Evolutionary conservation across 495 filamentous ascomycete genomes (phyloP).

Genomic region (Hyphodiscus hymeniophilus): DNA sequence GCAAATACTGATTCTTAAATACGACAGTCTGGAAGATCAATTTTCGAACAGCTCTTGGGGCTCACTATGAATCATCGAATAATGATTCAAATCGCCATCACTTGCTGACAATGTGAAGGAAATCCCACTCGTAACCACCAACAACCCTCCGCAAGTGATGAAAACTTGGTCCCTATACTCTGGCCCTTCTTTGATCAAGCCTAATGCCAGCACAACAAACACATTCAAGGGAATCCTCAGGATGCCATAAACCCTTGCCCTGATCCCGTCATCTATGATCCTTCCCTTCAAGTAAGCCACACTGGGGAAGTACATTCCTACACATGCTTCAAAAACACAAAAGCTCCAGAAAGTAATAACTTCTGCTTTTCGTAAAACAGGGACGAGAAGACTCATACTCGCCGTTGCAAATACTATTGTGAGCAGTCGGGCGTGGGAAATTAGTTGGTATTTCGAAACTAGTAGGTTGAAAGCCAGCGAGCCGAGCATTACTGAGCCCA

Average conservation of each 20-base stretch:
- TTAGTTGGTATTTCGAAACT: slow-evolving; percentile 19
- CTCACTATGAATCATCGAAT: no score
- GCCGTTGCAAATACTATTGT: slow-evolving; percentile 31
- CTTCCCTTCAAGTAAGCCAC: slow-evolving; percentile 40
- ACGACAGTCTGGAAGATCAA: no score
- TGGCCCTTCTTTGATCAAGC: slow-evolving; percentile 31
- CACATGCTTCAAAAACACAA: slow-evolving; percentile 43
- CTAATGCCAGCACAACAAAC: slow-evolving; percentile 43
- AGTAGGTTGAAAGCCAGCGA: slow-evolving; percentile 34
- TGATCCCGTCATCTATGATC: slow-evolving; percentile 40
- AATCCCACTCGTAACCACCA: slow-evolving; percentile 18
- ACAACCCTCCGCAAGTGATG: slow-evolving; percentile 13
- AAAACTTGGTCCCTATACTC: slow-evolving; percentile 18
- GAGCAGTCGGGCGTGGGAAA: slow-evolving; percentile 27
- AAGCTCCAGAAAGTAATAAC: slow-evolving; percentile 42
- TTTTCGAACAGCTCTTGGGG: no score
- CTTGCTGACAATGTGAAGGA: slow-evolving; percentile 12
- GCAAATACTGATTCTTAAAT: no score
- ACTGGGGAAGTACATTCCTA: slow-evolving; percentile 47
- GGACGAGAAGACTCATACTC: slow-evolving; percentile 31
- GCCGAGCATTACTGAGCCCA: slow-evolving; percentile 46
- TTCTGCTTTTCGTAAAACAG: slow-evolving; percentile 28
- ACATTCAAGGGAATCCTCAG: slow-evolving; percentile 48
- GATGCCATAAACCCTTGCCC: slow-evolving; percentile 44
- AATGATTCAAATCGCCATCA: slow-evolving; percentile 2